phyloP scores from a whole-genome alignment of 306 rosid genomes.

The Medicago truncatula region DNA sequence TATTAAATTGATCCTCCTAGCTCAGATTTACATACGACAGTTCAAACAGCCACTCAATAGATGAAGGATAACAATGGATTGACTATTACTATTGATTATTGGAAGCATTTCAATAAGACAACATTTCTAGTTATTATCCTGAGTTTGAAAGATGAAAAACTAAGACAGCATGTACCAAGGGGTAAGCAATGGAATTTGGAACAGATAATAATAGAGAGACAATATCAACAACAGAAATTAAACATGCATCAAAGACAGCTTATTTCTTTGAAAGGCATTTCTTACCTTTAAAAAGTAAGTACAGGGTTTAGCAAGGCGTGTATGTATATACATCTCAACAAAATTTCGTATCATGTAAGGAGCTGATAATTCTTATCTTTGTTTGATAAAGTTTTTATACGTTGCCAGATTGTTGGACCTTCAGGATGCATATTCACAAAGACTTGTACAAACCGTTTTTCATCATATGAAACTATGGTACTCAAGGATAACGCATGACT shows the following conservation, averaged over 20 bases:
- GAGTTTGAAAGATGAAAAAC: not conserved
- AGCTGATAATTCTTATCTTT: slow-evolving; percentile 35
- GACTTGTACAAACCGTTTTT: slow-evolving; percentile 60
- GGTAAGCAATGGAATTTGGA: not conserved
- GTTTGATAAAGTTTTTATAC: slow-evolving; percentile 46
- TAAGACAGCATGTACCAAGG: not conserved
- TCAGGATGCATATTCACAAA: slow-evolving; percentile 74
- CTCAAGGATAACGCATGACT: slow-evolving; percentile 62
- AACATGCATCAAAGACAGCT: not conserved
- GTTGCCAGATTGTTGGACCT: slow-evolving; percentile 69
- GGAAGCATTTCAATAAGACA: not conserved
- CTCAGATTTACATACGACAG: not conserved
- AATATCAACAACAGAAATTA: slow-evolving; percentile 15
- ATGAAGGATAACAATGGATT: not conserved
- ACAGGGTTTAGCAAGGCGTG: slow-evolving; percentile 13
- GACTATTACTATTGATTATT: not conserved
- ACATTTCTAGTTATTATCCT: too few relatives aligned
- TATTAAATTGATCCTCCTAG: not conserved
- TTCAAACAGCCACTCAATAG: not conserved
- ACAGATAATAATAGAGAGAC: not conserved
- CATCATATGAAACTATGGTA: slow-evolving; percentile 65
- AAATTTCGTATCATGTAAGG: slow-evolving; percentile 26
- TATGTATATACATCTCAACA: slow-evolving; percentile 16
- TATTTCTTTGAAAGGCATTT: slow-evolving; percentile 1
- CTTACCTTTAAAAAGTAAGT: slow-evolving; percentile 9